Percentiles rank a stretch among this genome's conserved stretches.
Evolutionary conservation across 2,329 filamentous ascomycete species (phyloP).

Genomic region (Ilyonectria mors-panacis): DNA sequence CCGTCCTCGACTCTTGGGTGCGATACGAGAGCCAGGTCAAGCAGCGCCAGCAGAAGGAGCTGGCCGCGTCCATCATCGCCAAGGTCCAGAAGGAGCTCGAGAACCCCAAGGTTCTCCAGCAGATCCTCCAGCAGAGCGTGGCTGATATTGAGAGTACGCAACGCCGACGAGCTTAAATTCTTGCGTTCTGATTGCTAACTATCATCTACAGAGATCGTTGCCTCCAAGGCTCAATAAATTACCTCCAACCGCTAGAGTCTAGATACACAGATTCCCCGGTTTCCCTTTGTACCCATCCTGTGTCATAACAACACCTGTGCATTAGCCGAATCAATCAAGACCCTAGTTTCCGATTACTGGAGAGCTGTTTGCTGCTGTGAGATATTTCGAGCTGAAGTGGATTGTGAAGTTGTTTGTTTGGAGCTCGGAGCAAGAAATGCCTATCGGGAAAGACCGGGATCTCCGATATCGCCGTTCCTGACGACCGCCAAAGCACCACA

Average conservation of each 20-base stretch:
- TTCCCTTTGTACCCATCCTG: conserved; percentile 69
- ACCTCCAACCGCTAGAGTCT: conserved; percentile 53
- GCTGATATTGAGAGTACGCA: conserved; percentile 91
- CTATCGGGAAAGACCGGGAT: conserved; percentile 47
- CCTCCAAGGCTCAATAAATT: conserved; percentile 75
- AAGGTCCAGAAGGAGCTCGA: conserved; percentile 99
- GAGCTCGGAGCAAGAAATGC: conserved; percentile 42
- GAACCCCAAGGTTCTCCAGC: conserved; percentile 96
- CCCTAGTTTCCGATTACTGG: conserved; percentile 46
- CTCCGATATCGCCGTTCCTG: conserved; percentile 42
- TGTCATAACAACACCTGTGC: conserved; percentile 74
- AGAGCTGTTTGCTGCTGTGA: conserved; percentile 40
- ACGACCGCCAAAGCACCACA: conserved; percentile 35
- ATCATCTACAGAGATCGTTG: conserved; percentile 68
- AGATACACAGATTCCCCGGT: conserved; percentile 54
- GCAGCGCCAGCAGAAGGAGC: conserved; percentile 97
- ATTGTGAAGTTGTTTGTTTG: conserved; percentile 38
- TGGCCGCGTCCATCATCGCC: conserved; percentile 91
- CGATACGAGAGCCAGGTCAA: conserved; percentile 99
- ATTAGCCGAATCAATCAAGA: conserved; percentile 69
- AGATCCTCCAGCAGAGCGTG: conserved; percentile 98
- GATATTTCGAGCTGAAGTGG: conserved; percentile 34
- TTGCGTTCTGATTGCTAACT: conserved; percentile 52
- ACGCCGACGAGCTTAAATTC: background rate
- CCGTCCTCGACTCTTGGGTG: conserved; percentile 97